Evolutionary conservation across 2,329 filamentous ascomycete genomes (phyloP).

Genomic region (Fusarium caatingaense): DNA sequence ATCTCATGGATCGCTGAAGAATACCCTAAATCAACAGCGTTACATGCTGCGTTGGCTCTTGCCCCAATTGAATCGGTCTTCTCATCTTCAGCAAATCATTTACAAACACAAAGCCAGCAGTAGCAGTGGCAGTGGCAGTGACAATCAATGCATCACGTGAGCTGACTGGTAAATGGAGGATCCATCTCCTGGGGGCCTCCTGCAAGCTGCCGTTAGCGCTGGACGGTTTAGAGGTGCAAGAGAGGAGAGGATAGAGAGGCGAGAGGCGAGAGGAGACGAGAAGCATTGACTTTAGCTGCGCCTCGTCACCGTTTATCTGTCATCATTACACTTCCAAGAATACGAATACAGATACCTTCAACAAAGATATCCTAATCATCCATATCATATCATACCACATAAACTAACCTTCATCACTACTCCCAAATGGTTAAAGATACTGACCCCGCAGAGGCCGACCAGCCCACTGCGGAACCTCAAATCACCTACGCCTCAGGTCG

Average conservation of each 20-base stretch:
- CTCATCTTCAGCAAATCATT: slow-evolving; percentile 24
- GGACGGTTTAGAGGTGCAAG: not conserved
- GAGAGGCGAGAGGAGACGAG: slow-evolving; percentile 1
- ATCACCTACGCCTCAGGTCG: slow-evolving; percentile 44
- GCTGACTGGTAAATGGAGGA: slow-evolving; percentile 26
- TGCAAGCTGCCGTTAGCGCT: slow-evolving; percentile 41
- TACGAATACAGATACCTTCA: not conserved
- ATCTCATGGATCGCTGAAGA: slow-evolving; percentile 10
- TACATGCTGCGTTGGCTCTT: slow-evolving; percentile 21
- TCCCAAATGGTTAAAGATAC: slow-evolving; percentile 37
- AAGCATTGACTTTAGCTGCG: slow-evolving; percentile 27
- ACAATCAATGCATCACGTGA: slow-evolving; percentile 29
- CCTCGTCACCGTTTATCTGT: slow-evolving; percentile 33
- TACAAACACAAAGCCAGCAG: slow-evolving; percentile 27
- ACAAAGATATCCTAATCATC: not conserved
- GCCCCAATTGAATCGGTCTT: not conserved
- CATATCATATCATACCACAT: not conserved
- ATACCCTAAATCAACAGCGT: slow-evolving; percentile 11
- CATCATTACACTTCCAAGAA: slow-evolving; percentile 25
- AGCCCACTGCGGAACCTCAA: slow-evolving; percentile 46
- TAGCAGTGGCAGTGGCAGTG: not conserved
- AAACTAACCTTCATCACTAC: not conserved
- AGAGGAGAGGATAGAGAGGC: slow-evolving; percentile 10
- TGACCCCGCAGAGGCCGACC: slow-evolving; percentile 15
- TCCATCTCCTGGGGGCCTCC: slow-evolving; percentile 9